Percentiles rank a stretch among this genome's conserved stretches.
Evolutionary conservation across 805 yeast genomes (phyloP).

Genomic region (Kodamaea laetipori): DNA sequence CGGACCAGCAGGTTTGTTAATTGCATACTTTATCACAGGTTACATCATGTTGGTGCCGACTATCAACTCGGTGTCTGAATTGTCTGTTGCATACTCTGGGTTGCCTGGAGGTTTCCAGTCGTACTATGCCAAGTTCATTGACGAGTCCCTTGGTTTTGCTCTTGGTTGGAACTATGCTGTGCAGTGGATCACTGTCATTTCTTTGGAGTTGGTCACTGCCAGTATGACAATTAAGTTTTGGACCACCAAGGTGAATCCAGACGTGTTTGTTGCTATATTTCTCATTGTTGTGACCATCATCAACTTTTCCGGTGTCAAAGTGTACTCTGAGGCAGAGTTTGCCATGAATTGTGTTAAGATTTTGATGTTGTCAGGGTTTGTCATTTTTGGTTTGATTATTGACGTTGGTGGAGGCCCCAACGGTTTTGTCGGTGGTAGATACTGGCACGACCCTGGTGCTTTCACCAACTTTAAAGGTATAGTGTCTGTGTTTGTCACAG

Average conservation of each 20-base stretch:
- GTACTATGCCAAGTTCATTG: conserved; percentile 34
- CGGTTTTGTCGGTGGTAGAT: conserved; percentile 34
- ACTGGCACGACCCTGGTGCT: conserved; percentile 36
- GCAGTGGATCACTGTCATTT: conserved; percentile 33
- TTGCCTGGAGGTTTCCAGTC: conserved; percentile 33
- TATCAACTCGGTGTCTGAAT: conserved; percentile 31
- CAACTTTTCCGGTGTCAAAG: conserved; percentile 29
- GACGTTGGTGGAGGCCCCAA: conserved; percentile 30
- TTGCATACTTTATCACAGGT: conserved; percentile 28
- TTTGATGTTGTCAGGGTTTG: conserved; percentile 28
- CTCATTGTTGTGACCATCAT: conserved; percentile 24
- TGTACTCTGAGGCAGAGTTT: conserved; percentile 35
- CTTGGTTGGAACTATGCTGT: conserved; percentile 41
- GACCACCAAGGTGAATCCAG: conserved; percentile 23
- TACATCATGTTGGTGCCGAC: conserved; percentile 30
- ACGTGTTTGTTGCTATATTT: conserved; percentile 28
- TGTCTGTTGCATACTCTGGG: conserved; percentile 28
- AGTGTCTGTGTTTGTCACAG: conserved; percentile 33
- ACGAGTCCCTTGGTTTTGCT: conserved; percentile 40
- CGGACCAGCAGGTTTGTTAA: conserved; percentile 27
- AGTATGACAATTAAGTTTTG: conserved; percentile 31
- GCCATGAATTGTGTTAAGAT: conserved; percentile 30
- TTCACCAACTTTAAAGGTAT: conserved; percentile 34
- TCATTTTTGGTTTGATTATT: conserved; percentile 30
- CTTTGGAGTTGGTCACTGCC: conserved; percentile 30